Base-by-base conservation (phyloP, 2,329 filamentous ascomycete genomes). In the Fusarium haematococcum region DNA sequence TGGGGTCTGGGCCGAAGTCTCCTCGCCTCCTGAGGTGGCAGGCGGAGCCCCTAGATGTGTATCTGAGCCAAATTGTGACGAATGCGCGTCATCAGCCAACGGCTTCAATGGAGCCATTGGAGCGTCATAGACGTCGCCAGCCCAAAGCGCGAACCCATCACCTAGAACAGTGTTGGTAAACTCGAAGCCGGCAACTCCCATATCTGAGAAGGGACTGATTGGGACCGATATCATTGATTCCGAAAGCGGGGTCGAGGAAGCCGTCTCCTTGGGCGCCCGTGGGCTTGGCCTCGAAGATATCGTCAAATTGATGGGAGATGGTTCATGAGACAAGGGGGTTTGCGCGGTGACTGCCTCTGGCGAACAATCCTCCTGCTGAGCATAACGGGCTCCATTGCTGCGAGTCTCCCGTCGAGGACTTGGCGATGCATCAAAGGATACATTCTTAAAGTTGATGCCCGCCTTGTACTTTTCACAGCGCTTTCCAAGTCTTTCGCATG, bases 401-500 rank as follows among this genome's bases (percentile, higher is more conserved):
- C 16, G 52, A 18, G 27, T 4, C 13, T 10, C 52, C 4, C 5
- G 23, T 5, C 10, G 14, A 5, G 54, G 16, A n/a, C 20, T 27
- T 25, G 54, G 33, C 9, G 20, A 58, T 56, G 57, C 5, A 11
- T 13, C 14, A 4, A 32, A 52, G 13, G 35, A 61, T 18, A 68
- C 43, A 35, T 50, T 66, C 8, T 32, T 25, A 23, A 72, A 72
- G 14, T 67, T 43, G 41, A 65, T 48, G 4, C 54, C 63, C 4
- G 59, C 41, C 35, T 61, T 43, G 27, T 60, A 52, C 9, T 35
- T 39, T 35, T 71, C 68, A 27, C 68, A 71, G 5, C 7, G 54
- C 25, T 39, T 71, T 5, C 68, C 63, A 6, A 71, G 71, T 6
- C 65, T 48, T 3, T 27, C n/a, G 11, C 71, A 73, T 3, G 62